phyloP scores from a whole-genome alignment of 352 stramenopile species.

The Phytophthora boehmeriae region DNA sequence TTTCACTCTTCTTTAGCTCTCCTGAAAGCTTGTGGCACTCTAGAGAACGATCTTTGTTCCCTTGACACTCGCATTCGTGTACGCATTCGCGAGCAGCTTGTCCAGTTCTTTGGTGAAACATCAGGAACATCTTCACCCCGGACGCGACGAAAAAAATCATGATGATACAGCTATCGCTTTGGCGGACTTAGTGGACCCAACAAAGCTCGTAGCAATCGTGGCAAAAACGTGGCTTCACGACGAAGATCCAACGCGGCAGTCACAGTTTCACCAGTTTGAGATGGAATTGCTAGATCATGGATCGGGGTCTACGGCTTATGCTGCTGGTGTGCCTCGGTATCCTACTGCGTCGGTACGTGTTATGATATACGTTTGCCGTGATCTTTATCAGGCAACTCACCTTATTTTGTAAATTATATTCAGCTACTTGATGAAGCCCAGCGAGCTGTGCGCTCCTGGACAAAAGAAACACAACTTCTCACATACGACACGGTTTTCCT shows the following conservation, averaged over 20 bases:
- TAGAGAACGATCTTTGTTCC: conserved; percentile 55
- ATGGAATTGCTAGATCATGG: conserved; percentile 44
- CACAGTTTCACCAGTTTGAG: conserved; percentile 57
- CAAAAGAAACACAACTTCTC: conserved; percentile 60
- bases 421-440: conserved; percentile 60
- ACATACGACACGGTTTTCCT: conserved; percentile 77
- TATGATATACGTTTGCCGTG: not conserved
- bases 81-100: conserved; percentile 64
- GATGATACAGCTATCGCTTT: conserved; percentile 28
- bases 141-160: conserved; percentile 32
- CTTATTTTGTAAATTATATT: not conserved
- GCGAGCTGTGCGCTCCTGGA: conserved; percentile 50
- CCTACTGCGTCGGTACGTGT: conserved; percentile 28
- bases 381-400: not conserved
- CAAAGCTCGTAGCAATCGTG: conserved; percentile 43
- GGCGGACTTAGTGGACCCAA: conserved; percentile 42
- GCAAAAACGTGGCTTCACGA: conserved; percentile 55
- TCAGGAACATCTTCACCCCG: conserved; percentile 35
- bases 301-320: conserved; percentile 9
- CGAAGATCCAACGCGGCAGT: conserved; percentile 47
- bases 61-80: conserved; percentile 55
- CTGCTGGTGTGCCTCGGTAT: conserved; percentile 19
- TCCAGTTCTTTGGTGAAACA: conserved; percentile 37
- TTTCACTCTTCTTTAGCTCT: conserved; percentile 74
- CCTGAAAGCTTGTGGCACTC: conserved; percentile 56